Conservation (phyloP, 2,329 filamentous ascomycete genomes). For the Neofusicoccum sp. region DNA sequence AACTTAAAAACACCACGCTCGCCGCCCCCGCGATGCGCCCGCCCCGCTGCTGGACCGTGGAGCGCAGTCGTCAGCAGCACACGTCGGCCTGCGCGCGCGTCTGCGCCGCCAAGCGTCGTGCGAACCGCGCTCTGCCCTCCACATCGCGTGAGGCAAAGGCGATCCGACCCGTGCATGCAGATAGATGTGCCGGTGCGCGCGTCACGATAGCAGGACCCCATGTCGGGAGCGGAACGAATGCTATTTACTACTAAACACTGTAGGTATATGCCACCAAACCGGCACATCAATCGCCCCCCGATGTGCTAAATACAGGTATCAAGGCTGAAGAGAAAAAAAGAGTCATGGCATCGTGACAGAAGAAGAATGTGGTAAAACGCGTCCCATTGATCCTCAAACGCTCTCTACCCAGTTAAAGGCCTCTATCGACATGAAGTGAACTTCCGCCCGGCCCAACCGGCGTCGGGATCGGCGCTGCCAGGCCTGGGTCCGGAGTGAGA, state of each 20-base stretch:
- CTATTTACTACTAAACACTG: slow-evolving; percentile 1
- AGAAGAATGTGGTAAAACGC: slow-evolving; percentile 14
- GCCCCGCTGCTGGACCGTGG: neutral
- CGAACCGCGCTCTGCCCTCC: neutral
- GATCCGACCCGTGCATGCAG: neutral
- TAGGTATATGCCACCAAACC: slow-evolving; percentile 4
- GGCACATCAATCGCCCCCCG: neutral
- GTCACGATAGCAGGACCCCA: neutral
- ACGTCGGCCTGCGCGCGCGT: neutral
- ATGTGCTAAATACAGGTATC: slow-evolving; percentile 1
- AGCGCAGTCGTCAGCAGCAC: slow-evolving; percentile 10
- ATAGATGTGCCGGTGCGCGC: slow-evolving; percentile 2
- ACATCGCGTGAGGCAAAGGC: too few species aligned
- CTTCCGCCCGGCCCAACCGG: neutral
- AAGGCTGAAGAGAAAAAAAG: neutral
- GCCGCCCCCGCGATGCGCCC: neutral
- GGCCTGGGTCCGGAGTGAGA: neutral
- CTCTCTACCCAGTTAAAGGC: slow-evolving; percentile 15
- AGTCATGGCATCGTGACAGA: slow-evolving; percentile 17
- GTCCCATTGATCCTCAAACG: slow-evolving; percentile 15
- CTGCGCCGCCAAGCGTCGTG: neutral
- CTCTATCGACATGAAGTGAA: slow-evolving; percentile 15
- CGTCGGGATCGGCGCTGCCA: neutral
- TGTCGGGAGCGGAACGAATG: neutral
- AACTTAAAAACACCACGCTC: neutral